Conservation (phyloP, 768 basidiomycete species). For the Tremella fuciformis region DNA sequence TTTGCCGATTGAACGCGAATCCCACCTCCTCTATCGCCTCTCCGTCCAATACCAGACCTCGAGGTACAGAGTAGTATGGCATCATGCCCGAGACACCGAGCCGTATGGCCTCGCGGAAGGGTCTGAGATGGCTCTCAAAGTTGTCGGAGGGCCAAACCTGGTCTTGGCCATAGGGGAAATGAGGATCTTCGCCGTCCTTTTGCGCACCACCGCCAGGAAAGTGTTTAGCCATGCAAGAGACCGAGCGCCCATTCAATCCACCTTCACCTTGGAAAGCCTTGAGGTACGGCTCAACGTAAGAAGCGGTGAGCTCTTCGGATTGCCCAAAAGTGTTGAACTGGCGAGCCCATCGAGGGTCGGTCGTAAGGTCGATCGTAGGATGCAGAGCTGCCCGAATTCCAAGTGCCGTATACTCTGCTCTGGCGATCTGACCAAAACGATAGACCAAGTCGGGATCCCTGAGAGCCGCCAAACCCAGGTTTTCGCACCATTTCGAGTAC, state of each 20-base stretch:
- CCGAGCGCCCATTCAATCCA: slow-evolving; percentile 7
- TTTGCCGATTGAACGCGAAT: slow-evolving; percentile 16
- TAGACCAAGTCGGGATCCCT: slow-evolving; percentile 13
- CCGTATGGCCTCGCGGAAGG: slow-evolving; percentile 13
- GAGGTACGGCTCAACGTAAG: slow-evolving; percentile 6
- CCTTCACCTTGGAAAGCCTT: slow-evolving; percentile 4
- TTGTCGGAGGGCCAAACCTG: slow-evolving; percentile 20
- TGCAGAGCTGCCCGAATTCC: slow-evolving; percentile 19
- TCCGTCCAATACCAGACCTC: slow-evolving; percentile 12
- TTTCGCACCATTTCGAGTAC: slow-evolving; percentile 19
- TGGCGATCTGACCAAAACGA: slow-evolving; percentile 15
- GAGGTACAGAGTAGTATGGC: slow-evolving; percentile 12
- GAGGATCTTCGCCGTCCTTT: slow-evolving; percentile 14
- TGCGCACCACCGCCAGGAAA: slow-evolving; percentile 24
- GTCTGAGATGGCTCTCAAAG: slow-evolving; percentile 18
- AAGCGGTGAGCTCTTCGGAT: slow-evolving; percentile 9
- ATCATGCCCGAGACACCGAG: slow-evolving; percentile 11
- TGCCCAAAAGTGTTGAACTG: slow-evolving; percentile 13
- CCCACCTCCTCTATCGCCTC: slow-evolving; percentile 17
- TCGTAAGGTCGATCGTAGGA: slow-evolving; percentile 19
- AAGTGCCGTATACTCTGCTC: slow-evolving; percentile 16
- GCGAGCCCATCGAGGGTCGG: slow-evolving; percentile 14
- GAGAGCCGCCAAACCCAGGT: slow-evolving; percentile 18
- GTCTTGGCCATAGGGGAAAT: slow-evolving; percentile 17
- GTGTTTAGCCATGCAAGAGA: slow-evolving; percentile 19